These are phyloP conservation scores for Scopulariopsis brevicaulis DNA, from an alignment of 2,329 filamentous ascomycete genomes.

Conservation along the genomic window DNA sequence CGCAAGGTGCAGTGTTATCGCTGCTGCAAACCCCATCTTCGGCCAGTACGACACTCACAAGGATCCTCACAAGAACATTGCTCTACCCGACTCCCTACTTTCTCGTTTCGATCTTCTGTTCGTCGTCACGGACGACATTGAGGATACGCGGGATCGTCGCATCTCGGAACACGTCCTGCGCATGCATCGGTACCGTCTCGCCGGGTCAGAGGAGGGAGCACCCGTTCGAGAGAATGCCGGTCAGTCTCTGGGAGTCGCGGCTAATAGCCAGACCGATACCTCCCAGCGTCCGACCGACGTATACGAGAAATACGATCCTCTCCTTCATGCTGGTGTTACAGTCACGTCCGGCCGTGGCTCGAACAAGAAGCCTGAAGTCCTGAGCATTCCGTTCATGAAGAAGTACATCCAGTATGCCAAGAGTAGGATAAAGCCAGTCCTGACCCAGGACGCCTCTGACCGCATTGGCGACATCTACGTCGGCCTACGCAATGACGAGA, in stretches of 20 bases:
- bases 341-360: slow-evolving; percentile 62
- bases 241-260: slow-evolving; percentile 78
- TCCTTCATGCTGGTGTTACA: slow-evolving; percentile 88
- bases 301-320: slow-evolving; percentile 91
- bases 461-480: slow-evolving; percentile 89
- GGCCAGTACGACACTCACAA: slow-evolving; percentile 98
- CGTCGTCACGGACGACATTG: slow-evolving; percentile 95
- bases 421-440: slow-evolving; percentile 73
- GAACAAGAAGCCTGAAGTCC: slow-evolving; percentile 69
- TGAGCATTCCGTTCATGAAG: slow-evolving; percentile 97
- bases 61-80: slow-evolving; percentile 97
- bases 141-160: slow-evolving; percentile 80
- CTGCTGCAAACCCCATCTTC: slow-evolving; percentile 94
- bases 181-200: slow-evolving; percentile 92
- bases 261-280: slow-evolving; percentile 62
- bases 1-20: slow-evolving; percentile 90
- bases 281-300: slow-evolving; percentile 69
- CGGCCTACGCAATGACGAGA: slow-evolving; percentile 85
- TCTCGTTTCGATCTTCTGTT: slow-evolving; percentile 98
- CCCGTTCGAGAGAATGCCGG: slow-evolving; percentile 80
- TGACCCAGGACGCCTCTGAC: slow-evolving; percentile 85
- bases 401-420: slow-evolving; percentile 99
- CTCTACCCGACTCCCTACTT: slow-evolving; percentile 86
- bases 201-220: slow-evolving; percentile 86
- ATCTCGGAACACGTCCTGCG: slow-evolving; percentile 94